A percentile compares a stretch with the other conserved stretches of the same genome.
phyloP scores from a whole-genome alignment of 805 yeast species.

The Candida chilensis region DNA sequence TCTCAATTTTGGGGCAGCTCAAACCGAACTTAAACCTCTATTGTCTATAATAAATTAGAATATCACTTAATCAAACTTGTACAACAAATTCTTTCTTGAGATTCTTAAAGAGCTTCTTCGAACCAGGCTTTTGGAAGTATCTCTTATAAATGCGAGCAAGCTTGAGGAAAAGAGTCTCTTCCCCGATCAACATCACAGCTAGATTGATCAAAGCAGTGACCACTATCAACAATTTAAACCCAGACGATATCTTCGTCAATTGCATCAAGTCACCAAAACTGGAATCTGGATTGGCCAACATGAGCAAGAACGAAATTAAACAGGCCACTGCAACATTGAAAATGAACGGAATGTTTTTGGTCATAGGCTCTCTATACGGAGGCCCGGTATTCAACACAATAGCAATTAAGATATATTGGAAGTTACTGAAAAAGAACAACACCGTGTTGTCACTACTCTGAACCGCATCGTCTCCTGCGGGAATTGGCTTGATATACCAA shows the following conservation, averaged over 20 bases:
- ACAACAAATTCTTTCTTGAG: constrained; percentile 12
- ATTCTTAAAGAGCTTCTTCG: constrained; percentile 27
- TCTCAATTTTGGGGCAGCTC: no score
- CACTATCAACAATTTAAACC: constrained; percentile 44
- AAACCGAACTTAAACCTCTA: no score
- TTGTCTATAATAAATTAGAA: no score
- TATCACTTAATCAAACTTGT: constrained; percentile 1
- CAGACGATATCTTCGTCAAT: constrained; percentile 47
- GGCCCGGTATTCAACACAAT: constrained; percentile 84
- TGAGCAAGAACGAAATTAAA: constrained; percentile 40
- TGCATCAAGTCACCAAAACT: constrained; percentile 66
- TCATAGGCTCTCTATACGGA: constrained; percentile 79
- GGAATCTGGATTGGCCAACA: constrained; percentile 43
- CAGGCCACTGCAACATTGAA: constrained; percentile 44
- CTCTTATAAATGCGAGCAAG: constrained; percentile 30
- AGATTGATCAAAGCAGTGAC: constrained; percentile 40
- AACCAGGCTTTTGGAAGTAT: constrained; percentile 13
- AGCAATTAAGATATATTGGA: constrained; percentile 84
- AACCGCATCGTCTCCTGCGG: constrained; percentile 74
- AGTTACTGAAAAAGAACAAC: constrained; percentile 70
- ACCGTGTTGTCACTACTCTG: constrained; percentile 86
- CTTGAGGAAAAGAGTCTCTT: constrained; percentile 28
- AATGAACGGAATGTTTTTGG: constrained; percentile 63
- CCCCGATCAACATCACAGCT: constrained; percentile 32
- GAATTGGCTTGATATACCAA: constrained; percentile 79